Conservation (phyloP, 257 asterid genomes). For the Nicotiana otophora region DNA sequence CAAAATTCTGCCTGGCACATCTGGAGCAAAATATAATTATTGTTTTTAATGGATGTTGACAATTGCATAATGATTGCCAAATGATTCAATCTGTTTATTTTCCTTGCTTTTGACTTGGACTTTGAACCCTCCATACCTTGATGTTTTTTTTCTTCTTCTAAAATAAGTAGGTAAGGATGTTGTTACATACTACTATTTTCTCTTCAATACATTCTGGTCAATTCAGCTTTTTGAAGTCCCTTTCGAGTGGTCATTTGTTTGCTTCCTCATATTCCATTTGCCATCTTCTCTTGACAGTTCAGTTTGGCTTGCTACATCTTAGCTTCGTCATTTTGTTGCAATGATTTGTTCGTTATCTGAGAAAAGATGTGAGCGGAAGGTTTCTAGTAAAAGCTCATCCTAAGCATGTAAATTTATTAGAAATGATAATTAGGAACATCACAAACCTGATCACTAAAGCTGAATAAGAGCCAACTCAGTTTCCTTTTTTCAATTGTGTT, state of each 20-base stretch:
- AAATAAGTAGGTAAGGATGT: neutral
- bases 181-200: neutral
- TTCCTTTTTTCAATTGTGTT: neutral
- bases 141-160: neutral
- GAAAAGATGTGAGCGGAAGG: neutral
- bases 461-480: neutral
- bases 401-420: neutral
- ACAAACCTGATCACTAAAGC: neutral
- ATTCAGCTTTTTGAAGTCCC: neutral
- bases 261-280: neutral
- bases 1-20: neutral
- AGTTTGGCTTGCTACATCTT: neutral
- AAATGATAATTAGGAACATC: neutral
- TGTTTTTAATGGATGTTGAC: neutral
- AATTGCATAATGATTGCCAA: neutral
- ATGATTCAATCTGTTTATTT: neutral
- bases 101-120: slow-evolving; percentile 3
- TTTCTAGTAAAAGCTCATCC: neutral
- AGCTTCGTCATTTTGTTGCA: neutral
- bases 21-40: neutral
- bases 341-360: neutral
- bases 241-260: neutral
- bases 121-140: neutral
- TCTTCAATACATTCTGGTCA: neutral
- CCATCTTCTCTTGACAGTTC: neutral